phyloP scores from a whole-genome alignment of 2,329 filamentous ascomycete genomes.

The Akanthomyces dipterigenus region DNA sequence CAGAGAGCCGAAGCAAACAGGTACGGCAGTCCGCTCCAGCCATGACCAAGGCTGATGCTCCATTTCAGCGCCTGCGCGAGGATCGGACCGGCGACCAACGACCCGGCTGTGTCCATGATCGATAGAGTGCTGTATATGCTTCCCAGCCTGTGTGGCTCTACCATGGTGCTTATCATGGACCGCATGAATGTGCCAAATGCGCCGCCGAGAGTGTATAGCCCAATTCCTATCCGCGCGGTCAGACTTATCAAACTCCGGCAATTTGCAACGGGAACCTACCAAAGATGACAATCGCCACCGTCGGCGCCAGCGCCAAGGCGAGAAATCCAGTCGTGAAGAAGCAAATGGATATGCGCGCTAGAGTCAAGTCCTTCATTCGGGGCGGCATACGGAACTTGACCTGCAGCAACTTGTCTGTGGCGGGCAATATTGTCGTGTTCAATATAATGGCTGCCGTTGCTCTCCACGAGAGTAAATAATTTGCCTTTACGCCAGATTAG shows the following conservation, averaged over 20 bases:
- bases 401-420: neutral
- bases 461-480: conserved; percentile 6
- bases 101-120: neutral
- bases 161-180: conserved; percentile 7
- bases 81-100: neutral
- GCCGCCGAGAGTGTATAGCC: neutral
- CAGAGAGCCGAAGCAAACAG: neutral
- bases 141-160: neutral
- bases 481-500: neutral
- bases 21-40: neutral
- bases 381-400: neutral
- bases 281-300: neutral
- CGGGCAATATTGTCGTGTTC: neutral
- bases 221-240: neutral
- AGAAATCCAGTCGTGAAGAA: neutral
- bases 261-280: neutral
- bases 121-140: neutral
- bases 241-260: neutral
- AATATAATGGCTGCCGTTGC: neutral
- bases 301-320: conserved; percentile 1
- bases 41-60: neutral
- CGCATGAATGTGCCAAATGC: conserved; percentile 6
- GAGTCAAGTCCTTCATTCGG: neutral
- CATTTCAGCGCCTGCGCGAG: neutral
- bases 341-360: neutral